Percentiles rank a stretch among this genome's conserved stretches.
These are phyloP conservation scores for Xylariaceae sp. DNA, from an alignment of 2,329 filamentous ascomycete genomes.

Conservation along the genomic window DNA sequence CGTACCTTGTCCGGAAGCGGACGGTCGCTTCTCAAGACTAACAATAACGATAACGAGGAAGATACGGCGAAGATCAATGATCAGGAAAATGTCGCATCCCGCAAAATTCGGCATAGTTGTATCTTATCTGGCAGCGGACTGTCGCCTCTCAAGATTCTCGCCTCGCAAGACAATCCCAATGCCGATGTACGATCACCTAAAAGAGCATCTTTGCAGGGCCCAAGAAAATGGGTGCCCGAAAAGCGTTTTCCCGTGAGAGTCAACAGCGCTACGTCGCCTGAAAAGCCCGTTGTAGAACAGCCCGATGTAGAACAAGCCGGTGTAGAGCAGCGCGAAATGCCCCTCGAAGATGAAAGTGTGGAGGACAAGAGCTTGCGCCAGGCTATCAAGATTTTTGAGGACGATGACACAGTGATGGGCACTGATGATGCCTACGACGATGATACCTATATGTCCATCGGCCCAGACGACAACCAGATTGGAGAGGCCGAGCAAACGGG, in stretches of 20 bases:
- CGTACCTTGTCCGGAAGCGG: constrained; percentile 53
- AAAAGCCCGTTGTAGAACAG: constrained; percentile 19
- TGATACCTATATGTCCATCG: constrained; percentile 28
- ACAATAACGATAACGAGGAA: constrained; percentile 26
- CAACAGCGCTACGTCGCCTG: constrained; percentile 25
- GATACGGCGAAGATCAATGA: constrained; percentile 21
- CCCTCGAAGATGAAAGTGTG: constrained; percentile 48
- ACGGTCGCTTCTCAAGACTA: constrained; percentile 53
- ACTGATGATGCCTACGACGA: constrained; percentile 30
- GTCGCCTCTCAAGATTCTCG: constrained; percentile 53
- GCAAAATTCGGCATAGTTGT: constrained; percentile 47
- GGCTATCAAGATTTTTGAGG: constrained; percentile 59
- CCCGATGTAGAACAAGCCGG: constrained; percentile 20
- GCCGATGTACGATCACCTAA: constrained; percentile 27
- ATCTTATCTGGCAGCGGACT: constrained; percentile 53
- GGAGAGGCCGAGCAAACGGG: constrained; percentile 39
- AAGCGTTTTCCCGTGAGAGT: constrained; percentile 59
- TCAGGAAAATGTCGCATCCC: constrained; percentile 44
- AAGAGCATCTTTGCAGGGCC: constrained; percentile 26
- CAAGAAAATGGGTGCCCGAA: constrained; percentile 44
- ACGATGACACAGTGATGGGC: constrained; percentile 35
- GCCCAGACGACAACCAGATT: constrained; percentile 24
- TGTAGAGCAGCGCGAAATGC: constrained; percentile 34
- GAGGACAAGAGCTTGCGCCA: constrained; percentile 52
- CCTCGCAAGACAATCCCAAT: constrained; percentile 17